Percentiles rank a stretch among this genome's conserved stretches.
Evolutionary conservation across 441 rosid genomes (phyloP).

Genomic region (Gossypium davidsonii): DNA sequence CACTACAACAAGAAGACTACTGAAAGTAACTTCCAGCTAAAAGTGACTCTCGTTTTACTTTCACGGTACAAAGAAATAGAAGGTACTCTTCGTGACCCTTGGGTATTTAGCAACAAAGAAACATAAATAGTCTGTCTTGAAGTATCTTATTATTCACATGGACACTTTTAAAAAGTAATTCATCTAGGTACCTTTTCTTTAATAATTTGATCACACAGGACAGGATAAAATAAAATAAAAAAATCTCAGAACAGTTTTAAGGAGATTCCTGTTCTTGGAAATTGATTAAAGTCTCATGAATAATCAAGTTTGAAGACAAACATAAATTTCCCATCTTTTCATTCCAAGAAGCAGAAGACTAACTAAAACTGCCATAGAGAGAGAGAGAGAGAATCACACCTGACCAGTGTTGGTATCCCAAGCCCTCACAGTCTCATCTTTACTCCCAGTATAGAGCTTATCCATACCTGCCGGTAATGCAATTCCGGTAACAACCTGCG

Average conservation of each 20-base stretch:
- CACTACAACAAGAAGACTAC: background rate
- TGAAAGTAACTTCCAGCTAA: background rate
- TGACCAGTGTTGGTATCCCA: slow-evolving; percentile 98
- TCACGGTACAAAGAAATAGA: background rate
- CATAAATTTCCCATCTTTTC: background rate
- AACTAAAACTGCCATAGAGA: background rate
- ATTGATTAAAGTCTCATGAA: background rate
- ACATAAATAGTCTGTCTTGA: background rate
- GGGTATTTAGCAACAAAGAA: background rate
- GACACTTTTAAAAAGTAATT: background rate
- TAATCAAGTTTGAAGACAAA: background rate
- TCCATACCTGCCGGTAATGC: slow-evolving; percentile 78
- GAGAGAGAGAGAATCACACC: slow-evolving; percentile 28
- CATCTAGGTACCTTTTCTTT: background rate
- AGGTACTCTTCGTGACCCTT: background rate
- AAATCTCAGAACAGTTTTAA: background rate
- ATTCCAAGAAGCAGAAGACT: background rate
- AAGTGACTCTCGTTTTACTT: background rate
- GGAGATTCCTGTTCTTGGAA: background rate
- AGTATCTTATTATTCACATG: background rate
- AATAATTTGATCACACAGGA: background rate
- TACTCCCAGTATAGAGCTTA: slow-evolving; percentile 87
- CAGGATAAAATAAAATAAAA: background rate
- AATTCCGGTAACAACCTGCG: slow-evolving; percentile 77
- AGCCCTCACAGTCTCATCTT: slow-evolving; percentile 73